Base-by-base conservation (phyloP, 768 basidiomycete genomes). In the Omphalotus guepiniiformis region DNA sequence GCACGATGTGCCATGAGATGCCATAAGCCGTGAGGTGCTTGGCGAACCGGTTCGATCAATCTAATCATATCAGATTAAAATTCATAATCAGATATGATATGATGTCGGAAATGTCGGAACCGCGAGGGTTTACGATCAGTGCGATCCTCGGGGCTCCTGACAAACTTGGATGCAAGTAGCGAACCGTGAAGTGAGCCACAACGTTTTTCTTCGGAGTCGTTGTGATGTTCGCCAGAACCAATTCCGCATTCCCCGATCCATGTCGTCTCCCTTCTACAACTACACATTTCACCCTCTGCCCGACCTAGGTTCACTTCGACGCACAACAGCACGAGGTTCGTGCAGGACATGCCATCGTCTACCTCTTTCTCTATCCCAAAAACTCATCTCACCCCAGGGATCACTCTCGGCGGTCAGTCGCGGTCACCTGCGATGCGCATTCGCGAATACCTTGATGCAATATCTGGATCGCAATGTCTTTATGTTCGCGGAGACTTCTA, bases 261-360 rank as follows among this genome's bases (percentile, higher is more conserved):
- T 27, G 40, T 41, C 40, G 5, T 41, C 27, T 22, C 25, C 25
- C 16, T 46, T n/a, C 16, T 16, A 23, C 25, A 39, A 39, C 46
- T 47, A 39, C 36, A 29, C 28, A 12, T 47, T 39, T 18, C 46
- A 47, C 6, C 46, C 34, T 26, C 46, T 47, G 5, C 37, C 46
- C 4, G 46, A 47, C 37, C 46, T 47, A 9, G 46, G 46, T 18
- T 47, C 46, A n/a, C 37, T 47, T 16, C 34, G 22, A 19, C 34
- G 46, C n/a, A 15, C 21, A 12, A 21, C 46, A 8, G n/a, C 19
- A 3, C 15, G 19, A 23, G 37, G 46, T 11, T 26, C 46, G 15
- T 47, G 46, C 22, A 35, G 46, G n/a, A 37, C 36, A 16, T 40
- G 19, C 12, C 16, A 21, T n/a, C 12, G 18, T 3, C 46, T 47